A percentile compares a stretch with the other conserved stretches of the same genome.
Evolutionary conservation across 2,329 filamentous ascomycete species (phyloP).

Genomic region (Tolypocladium nubicola): DNA sequence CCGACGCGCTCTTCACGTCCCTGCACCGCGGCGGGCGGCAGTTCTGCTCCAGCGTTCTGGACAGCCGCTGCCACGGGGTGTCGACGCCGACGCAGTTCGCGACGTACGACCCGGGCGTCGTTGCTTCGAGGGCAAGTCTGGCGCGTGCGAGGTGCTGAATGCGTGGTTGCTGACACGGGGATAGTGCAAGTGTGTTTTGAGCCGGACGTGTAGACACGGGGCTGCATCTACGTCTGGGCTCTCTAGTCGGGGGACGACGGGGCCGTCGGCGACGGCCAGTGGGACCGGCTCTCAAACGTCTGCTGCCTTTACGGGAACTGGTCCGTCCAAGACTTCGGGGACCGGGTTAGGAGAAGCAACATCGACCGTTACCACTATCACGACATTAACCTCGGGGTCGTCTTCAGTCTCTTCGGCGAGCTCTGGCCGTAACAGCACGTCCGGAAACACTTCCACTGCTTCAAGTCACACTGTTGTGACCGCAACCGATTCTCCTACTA

Average conservation of each 20-base stretch:
- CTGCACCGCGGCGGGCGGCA: slow-evolving; percentile 12
- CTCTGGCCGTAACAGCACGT: neutral
- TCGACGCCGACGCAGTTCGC: slow-evolving; percentile 17
- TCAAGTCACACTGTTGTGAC: neutral
- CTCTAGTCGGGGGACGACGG: neutral
- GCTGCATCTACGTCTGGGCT: no score
- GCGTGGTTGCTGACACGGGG: neutral
- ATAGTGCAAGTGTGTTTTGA: slow-evolving; percentile 18
- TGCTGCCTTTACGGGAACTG: neutral
- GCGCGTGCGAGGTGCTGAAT: neutral
- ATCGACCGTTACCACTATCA: neutral
- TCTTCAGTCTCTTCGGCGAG: no score
- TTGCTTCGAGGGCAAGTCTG: slow-evolving; percentile 20
- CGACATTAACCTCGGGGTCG: neutral
- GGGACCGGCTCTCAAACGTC: neutral
- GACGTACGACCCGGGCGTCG: slow-evolving; percentile 14
- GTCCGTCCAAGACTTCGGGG: neutral
- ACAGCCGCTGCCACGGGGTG: slow-evolving; percentile 7
- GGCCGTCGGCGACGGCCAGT: neutral
- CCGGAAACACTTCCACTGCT: neutral
- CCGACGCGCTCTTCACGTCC: slow-evolving; percentile 19
- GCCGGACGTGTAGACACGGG: neutral
- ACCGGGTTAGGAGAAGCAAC: neutral
- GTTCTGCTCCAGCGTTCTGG: slow-evolving; percentile 19
- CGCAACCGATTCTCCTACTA: no score